Conservation (phyloP, 179 eudicot species). For the Spinacia oleracea region DNA sequence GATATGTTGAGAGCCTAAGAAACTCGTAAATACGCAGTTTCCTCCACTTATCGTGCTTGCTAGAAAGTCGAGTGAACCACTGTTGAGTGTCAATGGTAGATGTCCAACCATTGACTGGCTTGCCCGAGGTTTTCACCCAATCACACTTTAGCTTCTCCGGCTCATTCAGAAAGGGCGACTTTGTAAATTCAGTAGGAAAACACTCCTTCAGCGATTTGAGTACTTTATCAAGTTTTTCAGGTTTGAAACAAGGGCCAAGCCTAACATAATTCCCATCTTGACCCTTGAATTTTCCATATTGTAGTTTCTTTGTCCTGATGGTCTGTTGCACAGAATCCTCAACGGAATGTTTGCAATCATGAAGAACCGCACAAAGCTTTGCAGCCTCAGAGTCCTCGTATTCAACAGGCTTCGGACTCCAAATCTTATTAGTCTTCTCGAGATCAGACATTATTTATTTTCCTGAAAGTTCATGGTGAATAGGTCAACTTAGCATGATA, state of each 20-base stretch:
- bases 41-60: conserved; percentile 26
- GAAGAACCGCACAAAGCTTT: conserved; percentile 17
- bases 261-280: conserved; percentile 17
- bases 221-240: conserved; percentile 25
- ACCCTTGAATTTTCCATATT: conserved; percentile 9
- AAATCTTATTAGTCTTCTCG: conserved; percentile 15
- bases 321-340: conserved; percentile 27
- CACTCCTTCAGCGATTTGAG: conserved; percentile 26
- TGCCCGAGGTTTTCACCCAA: conserved; percentile 29
- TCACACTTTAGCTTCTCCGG: conserved; percentile 30
- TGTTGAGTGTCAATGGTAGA: conserved; percentile 30
- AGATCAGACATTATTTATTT: conserved; percentile 23
- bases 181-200: conserved; percentile 26
- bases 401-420: conserved; percentile 19
- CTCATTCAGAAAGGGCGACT: conserved; percentile 26
- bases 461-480: not conserved
- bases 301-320: conserved; percentile 10
- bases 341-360: conserved; percentile 15
- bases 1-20: conserved; percentile 27
- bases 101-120: conserved; percentile 34
- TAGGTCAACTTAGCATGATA: not conserved
- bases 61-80: conserved; percentile 30
- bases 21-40: conserved; percentile 31
- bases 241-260: conserved; percentile 34
- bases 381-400: conserved; percentile 31